A percentile compares a stretch with the other conserved stretches of the same genome.
These are phyloP conservation scores for Mycena rosella DNA, from an alignment of 768 basidiomycete species.

Conservation along the genomic window DNA sequence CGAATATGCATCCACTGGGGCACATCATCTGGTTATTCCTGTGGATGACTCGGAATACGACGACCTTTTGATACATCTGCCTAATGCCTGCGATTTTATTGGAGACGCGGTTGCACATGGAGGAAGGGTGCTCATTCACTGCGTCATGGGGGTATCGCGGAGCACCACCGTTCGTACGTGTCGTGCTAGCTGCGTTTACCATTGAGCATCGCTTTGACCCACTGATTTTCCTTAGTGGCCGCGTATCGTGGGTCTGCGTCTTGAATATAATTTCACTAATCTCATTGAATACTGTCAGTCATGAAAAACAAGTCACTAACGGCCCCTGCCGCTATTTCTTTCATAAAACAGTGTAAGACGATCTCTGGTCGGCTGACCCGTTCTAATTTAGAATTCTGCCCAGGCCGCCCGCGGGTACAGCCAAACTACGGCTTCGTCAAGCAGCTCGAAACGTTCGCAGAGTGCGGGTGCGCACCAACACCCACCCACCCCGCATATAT, in stretches of 20 bases:
- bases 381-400: constrained; percentile 16
- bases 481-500: constrained; percentile 60
- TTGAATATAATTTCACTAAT: not conserved
- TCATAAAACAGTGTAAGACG: constrained; percentile 62
- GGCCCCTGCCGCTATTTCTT: constrained; percentile 58
- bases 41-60: constrained; percentile 63
- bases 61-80: constrained; percentile 74
- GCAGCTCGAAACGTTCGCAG: constrained; percentile 67
- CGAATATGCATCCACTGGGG: constrained; percentile 60
- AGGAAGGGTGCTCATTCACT: constrained; percentile 78
- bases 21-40: constrained; percentile 54
- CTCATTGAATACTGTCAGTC: constrained; percentile 49
- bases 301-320: constrained; percentile 62
- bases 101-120: constrained; percentile 63
- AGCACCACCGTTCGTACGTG: constrained; percentile 69
- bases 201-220: too few species aligned
- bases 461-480: constrained; percentile 62
- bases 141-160: constrained; percentile 79
- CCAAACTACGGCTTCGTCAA: constrained; percentile 70
- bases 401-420: constrained; percentile 56
- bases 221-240: constrained; percentile 5
- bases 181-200: constrained; percentile 41
- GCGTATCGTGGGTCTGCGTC: constrained; percentile 28
- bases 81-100: constrained; percentile 71
- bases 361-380: constrained; percentile 6